Evolutionary conservation across 2,329 filamentous ascomycete species (phyloP).

Genomic region (Helotiales sp.): DNA sequence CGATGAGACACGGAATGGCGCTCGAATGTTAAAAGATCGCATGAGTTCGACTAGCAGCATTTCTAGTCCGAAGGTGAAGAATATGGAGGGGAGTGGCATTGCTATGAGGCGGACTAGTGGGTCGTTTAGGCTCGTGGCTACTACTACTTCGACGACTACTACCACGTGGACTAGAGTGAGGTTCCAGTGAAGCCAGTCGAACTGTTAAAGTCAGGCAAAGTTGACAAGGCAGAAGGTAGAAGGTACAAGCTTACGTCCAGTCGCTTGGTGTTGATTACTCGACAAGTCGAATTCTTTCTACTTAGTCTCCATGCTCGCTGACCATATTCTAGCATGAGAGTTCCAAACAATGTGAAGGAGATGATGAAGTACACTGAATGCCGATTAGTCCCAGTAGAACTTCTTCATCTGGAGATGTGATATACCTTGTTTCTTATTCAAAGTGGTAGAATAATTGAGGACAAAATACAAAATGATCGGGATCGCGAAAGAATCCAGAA

Average conservation of each 20-base stretch:
- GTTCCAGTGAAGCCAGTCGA: slow-evolving; percentile 64
- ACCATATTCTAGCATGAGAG: slow-evolving; percentile 59
- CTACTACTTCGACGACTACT: slow-evolving; percentile 58
- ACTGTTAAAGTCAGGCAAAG: slow-evolving; percentile 41
- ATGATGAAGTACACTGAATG: slow-evolving; percentile 46
- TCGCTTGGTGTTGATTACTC: slow-evolving; percentile 53
- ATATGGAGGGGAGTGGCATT: slow-evolving; percentile 56
- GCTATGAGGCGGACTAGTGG: slow-evolving; percentile 55
- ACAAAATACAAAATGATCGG: slow-evolving; percentile 15
- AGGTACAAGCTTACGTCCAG: slow-evolving; percentile 46
- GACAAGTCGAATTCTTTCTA: slow-evolving; percentile 56
- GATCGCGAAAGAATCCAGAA: slow-evolving; percentile 13
- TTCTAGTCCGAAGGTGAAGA: slow-evolving; percentile 56
- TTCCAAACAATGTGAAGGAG: slow-evolving; percentile 56
- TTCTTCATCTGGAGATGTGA: not conserved
- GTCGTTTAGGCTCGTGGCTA: slow-evolving; percentile 43
- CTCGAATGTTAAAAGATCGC: slow-evolving; percentile 50
- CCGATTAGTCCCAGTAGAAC: not conserved
- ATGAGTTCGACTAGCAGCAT: slow-evolving; percentile 55
- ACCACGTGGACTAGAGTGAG: slow-evolving; percentile 59
- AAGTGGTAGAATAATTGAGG: slow-evolving; percentile 11
- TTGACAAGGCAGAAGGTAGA: not conserved
- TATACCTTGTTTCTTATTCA: slow-evolving; percentile 12
- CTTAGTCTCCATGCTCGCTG: slow-evolving; percentile 49
- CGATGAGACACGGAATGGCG: slow-evolving; percentile 57